These are phyloP conservation scores for Akanthomyces lecanii DNA, from an alignment of 2,329 filamentous ascomycete genomes.

Conservation along the genomic window DNA sequence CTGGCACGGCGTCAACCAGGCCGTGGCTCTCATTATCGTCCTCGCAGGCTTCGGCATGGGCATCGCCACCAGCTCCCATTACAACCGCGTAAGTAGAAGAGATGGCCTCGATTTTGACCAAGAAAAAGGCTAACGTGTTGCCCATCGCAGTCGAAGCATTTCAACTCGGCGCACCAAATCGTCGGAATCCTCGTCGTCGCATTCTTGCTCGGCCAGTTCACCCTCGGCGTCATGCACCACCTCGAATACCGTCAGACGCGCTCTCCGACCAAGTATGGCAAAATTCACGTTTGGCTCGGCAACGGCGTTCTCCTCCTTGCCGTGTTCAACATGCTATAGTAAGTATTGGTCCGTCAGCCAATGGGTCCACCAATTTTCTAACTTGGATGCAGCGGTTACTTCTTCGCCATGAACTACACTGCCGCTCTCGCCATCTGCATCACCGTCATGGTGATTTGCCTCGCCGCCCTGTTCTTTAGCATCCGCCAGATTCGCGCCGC, in stretches of 20 bases:
- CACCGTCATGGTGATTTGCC: conserved; percentile 41
- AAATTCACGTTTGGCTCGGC: conserved; percentile 55
- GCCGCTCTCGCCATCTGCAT: conserved; percentile 24
- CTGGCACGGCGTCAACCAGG: conserved; percentile 53
- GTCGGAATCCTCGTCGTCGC: conserved; percentile 52
- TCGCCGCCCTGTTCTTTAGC: conserved; percentile 37
- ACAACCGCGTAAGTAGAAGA: conserved; percentile 48
- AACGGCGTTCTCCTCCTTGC: conserved; percentile 50
- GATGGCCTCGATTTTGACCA: neutral
- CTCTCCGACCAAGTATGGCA: conserved; percentile 45
- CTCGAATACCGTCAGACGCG: conserved; percentile 47
- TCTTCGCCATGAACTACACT: conserved; percentile 47
- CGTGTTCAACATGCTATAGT: conserved; percentile 55
- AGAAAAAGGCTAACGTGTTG: conserved; percentile 16
- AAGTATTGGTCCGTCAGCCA: conserved; percentile 24
- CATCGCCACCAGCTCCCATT: conserved; percentile 47
- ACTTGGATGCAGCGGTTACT: conserved; percentile 45
- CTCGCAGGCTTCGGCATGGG: conserved; percentile 50
- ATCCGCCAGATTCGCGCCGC: conserved; percentile 27
- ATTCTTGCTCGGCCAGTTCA: conserved; percentile 49
- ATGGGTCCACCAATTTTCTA: neutral
- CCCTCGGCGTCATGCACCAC: conserved; percentile 54
- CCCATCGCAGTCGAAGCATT: conserved; percentile 43
- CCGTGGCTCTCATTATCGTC: conserved; percentile 43
- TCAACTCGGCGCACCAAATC: conserved; percentile 53